A percentile compares a stretch with the other conserved stretches of the same genome.
These are phyloP conservation scores for Pisolithus orientalis DNA, from an alignment of 768 basidiomycete species.

Conservation along the genomic window DNA sequence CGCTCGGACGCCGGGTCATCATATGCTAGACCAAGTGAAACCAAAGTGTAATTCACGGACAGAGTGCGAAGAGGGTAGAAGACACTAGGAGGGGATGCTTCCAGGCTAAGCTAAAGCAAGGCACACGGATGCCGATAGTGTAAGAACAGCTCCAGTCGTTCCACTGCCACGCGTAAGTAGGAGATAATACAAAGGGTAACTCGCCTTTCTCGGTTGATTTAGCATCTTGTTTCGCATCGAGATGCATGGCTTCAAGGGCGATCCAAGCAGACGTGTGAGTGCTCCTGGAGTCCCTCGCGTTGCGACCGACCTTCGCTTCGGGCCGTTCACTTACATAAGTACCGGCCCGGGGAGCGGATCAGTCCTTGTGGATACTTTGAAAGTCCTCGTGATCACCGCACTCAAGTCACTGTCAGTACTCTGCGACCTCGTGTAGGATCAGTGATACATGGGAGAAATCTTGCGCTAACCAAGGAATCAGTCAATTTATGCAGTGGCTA, in stretches of 20 bases:
- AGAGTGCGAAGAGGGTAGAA: neutral
- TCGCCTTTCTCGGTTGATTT: constrained; percentile 12
- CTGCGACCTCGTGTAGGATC: constrained; percentile 4
- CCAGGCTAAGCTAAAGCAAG: constrained; percentile 24
- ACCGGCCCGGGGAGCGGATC: neutral
- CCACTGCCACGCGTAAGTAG: constrained; percentile 1
- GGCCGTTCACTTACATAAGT: constrained; percentile 24
- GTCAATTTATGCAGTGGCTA: neutral
- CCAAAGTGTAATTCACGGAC: constrained; percentile 1
- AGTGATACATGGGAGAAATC: constrained; percentile 29
- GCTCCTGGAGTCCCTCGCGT: neutral
- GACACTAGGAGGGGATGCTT: neutral
- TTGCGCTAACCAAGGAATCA: constrained; percentile 1
- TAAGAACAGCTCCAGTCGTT: constrained; percentile 6
- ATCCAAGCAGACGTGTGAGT: constrained; percentile 14
- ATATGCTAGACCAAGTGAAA: constrained; percentile 2
- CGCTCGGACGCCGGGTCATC: constrained; percentile 37
- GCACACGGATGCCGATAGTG: constrained; percentile 15
- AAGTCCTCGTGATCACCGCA: too few species aligned
- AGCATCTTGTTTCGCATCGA: neutral
- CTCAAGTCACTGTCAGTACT: constrained; percentile 48
- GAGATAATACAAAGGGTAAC: constrained; percentile 9
- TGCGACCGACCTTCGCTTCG: too few species aligned
- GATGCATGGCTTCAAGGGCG: neutral
- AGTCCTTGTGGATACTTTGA: constrained; percentile 26